phyloP scores from a whole-genome alignment of 305 asterid species.

The Fraxinus angustifolia region DNA sequence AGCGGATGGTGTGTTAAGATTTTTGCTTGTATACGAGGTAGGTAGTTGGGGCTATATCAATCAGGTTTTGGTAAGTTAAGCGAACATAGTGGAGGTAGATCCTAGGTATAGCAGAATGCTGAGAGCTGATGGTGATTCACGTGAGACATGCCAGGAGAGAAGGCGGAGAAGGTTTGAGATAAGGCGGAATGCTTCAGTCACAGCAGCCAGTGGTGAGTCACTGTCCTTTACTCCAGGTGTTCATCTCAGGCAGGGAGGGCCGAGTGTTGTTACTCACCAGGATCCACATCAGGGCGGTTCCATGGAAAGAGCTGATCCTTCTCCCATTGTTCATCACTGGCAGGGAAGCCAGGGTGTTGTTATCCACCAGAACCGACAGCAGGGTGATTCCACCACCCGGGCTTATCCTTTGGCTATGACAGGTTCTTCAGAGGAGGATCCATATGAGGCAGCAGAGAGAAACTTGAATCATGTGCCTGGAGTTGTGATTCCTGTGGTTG shows the following conservation, averaged over 20 bases:
- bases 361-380: not conserved
- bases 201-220: not conserved
- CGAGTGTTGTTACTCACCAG: not conserved
- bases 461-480: not conserved
- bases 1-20: slow-evolving; percentile 25
- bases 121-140: not conserved
- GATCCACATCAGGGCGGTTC: not conserved
- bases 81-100: slow-evolving; percentile 21
- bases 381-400: not conserved
- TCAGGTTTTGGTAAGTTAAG: not conserved
- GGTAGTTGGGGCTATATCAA: not conserved
- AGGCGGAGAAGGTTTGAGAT: slow-evolving; percentile 24
- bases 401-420: not conserved
- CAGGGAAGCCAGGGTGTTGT: not conserved
- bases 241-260: not conserved
- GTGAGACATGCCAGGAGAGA: slow-evolving; percentile 18
- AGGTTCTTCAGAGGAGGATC: not conserved
- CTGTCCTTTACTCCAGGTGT: not conserved
- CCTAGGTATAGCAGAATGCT: not conserved
- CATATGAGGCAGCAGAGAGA: not conserved
- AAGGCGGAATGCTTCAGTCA: slow-evolving; percentile 14
- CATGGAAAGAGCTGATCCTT: not conserved
- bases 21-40: slow-evolving; percentile 17
- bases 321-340: not conserved
- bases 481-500: slow-evolving; percentile 26